Base-by-base conservation (phyloP, 805 yeast genomes). In the Yamadazyma phyllophila region DNA sequence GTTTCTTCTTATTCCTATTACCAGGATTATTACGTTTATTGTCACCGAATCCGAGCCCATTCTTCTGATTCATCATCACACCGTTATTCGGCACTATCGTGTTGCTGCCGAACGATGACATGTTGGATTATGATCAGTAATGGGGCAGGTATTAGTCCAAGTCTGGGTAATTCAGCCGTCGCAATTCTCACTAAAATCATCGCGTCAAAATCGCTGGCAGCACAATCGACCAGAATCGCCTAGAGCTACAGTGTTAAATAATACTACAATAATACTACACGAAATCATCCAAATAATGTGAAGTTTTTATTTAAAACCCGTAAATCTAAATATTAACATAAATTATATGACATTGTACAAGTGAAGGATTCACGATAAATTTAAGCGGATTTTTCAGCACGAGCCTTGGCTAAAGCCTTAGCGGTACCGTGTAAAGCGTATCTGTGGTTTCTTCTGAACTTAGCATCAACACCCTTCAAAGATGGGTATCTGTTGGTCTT, bases 401-500 rank as follows among this genome's bases (percentile, higher is more conserved):
- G 77, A 61, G 82, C 82, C 68, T 84, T 88, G 73, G 96, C 96
- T 71, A 90, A 82, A 63, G 91, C 92, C 81, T 83, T 89, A 63
- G 88, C 90, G 64, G 96, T 89, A 78, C 99, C 99, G 78, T 87
- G 97, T 71, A 89, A 83, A 79, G 97, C 98, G 78, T 83, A 88
- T 80, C 88, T 91, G 94, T 92, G 98, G 96, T 94, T 94, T 81
- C 98, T 87, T 73, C 83, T 84, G 96, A 94, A 94, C 86, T 94
- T 94, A 73, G 99, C 84, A 78, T 94, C 98, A 75, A 92, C 97
- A 83, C 96, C 96, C 81, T 88, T 92, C 78, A 89, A 82, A 60
- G 98, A 91, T 63, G 97, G 96, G 85, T 92, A 90, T 82, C 88
- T 91, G 96, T 83, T 78, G 71, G 96, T 85, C 85, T 82, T 88